Base-by-base conservation (phyloP, 495 filamentous ascomycete species). In the Neurospora hispaniola region DNA sequence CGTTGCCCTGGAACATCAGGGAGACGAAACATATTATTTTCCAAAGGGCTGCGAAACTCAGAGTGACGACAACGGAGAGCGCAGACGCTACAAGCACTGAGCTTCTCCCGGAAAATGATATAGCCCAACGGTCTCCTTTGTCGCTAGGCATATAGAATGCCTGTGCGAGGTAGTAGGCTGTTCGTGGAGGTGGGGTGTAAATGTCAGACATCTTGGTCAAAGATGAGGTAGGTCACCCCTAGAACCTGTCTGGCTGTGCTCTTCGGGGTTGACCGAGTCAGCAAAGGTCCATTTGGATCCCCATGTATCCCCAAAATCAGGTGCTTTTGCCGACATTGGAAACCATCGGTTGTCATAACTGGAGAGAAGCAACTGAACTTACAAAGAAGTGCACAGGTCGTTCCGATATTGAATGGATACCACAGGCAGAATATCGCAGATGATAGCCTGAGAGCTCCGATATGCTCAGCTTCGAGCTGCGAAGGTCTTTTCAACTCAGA, bases 61-160 rank as follows among this genome's bases (percentile, higher is more conserved):
- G 11, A 1, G 71, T 69, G 35, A 71, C 31, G 8, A 71, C 0
- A 20, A 66, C 35, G 0, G 71, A 12, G 43, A 71, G 27, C 0
- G 39, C 46, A 7, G 44, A 35, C 0, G 71, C 27, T 23, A 71
- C 46, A 0, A 71, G 38, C 0, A 27, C n/a, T 0, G 43, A 0
- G 0, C 44, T 69, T 1, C 18, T 69, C 0, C 59, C 71, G 0
- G 42, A 68, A 38, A 71, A 38, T 0, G 71, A 46, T 0, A 71
- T 40, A 18, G 71, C 40, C 71, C 71, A 71, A 0, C 0, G 4
- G 14, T 27, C 35, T 18, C 71, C 71, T 66, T 66, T 20, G 31
- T 71, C 44, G 43, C 39, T 71, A 0, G 71, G 71, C 43, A 66
- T 66, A 44, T 71, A 71, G 31, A 71, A 71, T 35, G 71, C 43